Evolutionary conservation across 176 grass and related monocot species (phyloP).

Genomic region (Phoenix roebelenii): DNA sequence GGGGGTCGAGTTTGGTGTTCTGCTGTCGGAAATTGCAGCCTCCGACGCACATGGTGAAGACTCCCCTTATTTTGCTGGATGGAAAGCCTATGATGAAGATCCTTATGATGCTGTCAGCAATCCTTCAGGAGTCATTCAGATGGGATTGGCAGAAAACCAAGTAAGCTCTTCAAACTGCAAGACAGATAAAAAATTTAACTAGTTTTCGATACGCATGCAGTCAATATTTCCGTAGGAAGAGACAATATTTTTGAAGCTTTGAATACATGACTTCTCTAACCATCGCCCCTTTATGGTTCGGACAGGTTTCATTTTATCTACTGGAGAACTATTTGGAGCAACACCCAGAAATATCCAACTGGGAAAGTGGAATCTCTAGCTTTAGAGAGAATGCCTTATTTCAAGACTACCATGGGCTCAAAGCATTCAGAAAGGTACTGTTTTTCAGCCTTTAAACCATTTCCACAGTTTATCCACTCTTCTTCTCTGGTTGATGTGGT

Average conservation of each 20-base stretch:
- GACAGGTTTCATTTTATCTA: conserved; percentile 75
- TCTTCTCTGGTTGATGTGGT: no score
- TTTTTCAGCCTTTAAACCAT: no score
- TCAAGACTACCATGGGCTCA: conserved; percentile 86
- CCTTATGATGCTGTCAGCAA: no score
- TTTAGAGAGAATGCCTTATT: conserved; percentile 92
- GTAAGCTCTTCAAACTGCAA: no score
- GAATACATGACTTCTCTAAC: no score
- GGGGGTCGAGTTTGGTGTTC: neutral
- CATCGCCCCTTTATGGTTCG: neutral
- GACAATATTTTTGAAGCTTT: no score
- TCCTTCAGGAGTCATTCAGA: no score
- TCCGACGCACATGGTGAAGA: conserved; percentile 14
- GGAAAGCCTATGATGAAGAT: conserved; percentile 16
- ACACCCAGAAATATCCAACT: conserved; percentile 45
- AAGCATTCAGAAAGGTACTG: conserved; percentile 6
- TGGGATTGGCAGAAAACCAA: no score
- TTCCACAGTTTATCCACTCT: no score
- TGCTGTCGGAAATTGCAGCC: conserved; percentile 6
- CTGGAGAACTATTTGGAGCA: conserved; percentile 56
- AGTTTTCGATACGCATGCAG: no score
- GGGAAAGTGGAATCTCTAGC: conserved; percentile 17
- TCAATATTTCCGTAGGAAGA: no score
- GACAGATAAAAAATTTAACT: no score
- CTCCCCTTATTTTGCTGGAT: conserved; percentile 24